These are phyloP conservation scores for Sodiomyces alkalinus DNA, from an alignment of 2,329 filamentous ascomycete species.

Conservation along the genomic window DNA sequence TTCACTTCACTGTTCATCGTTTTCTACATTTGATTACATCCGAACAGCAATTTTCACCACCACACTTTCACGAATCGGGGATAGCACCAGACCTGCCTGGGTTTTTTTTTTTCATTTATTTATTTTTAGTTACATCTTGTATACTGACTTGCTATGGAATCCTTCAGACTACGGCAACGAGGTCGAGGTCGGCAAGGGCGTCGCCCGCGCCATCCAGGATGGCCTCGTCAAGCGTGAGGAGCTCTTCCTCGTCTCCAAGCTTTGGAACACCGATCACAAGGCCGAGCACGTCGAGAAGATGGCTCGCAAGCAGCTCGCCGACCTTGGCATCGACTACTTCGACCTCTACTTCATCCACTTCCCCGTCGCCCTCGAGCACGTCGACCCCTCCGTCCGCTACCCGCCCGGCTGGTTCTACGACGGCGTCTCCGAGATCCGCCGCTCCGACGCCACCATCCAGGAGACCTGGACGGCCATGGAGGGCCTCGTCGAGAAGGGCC, in stretches of 20 bases:
- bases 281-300: slow-evolving; percentile 62
- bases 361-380: slow-evolving; percentile 73
- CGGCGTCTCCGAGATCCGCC: slow-evolving; percentile 42
- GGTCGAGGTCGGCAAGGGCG: slow-evolving; percentile 59
- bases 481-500: slow-evolving; percentile 48
- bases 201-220: slow-evolving; percentile 66
- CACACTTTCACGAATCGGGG: too few species aligned
- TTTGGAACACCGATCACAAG: slow-evolving; percentile 88
- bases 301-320: slow-evolving; percentile 58
- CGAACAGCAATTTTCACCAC: too few species aligned
- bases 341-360: slow-evolving; percentile 86
- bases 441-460: slow-evolving; percentile 56
- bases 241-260: slow-evolving; percentile 84
- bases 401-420: slow-evolving; percentile 65
- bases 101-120: too few species aligned
- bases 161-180: slow-evolving; percentile 70
- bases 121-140: not conserved
- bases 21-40: too few species aligned
- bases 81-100: too few species aligned
- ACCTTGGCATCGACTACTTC: slow-evolving; percentile 81
- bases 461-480: slow-evolving; percentile 79
- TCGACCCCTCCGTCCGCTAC: slow-evolving; percentile 65
- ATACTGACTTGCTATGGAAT: too few species aligned
- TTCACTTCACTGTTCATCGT: too few species aligned
- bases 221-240: slow-evolving; percentile 72